These are phyloP conservation scores for Pythium aquatile DNA, from an alignment of 352 stramenopile genomes.

Conservation along the genomic window DNA sequence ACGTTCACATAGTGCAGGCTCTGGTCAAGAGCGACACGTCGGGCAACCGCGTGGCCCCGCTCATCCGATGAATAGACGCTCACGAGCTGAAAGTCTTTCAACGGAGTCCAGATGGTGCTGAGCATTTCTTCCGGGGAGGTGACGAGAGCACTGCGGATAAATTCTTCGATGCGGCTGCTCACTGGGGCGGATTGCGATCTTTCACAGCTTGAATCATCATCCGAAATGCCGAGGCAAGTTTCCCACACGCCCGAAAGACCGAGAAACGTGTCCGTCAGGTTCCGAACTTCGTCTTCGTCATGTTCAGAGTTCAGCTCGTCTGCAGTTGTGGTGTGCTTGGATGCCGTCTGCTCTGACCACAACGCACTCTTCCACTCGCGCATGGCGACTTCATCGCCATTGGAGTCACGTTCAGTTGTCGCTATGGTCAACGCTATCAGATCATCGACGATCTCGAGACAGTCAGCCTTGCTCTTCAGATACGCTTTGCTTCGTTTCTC, in stretches of 20 bases:
- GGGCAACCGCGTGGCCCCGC: constrained; percentile 24
- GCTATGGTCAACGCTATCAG: constrained; percentile 10
- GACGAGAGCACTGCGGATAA: constrained; percentile 4
- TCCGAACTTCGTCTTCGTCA: constrained; percentile 2
- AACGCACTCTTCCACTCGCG: constrained; percentile 3
- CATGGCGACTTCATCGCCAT: background rate
- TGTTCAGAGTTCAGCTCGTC: too few relatives aligned
- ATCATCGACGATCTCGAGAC: constrained; percentile 11
- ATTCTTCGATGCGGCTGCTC: constrained; percentile 2
- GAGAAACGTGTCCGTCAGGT: constrained; percentile 9
- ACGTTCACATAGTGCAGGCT: constrained; percentile 34
- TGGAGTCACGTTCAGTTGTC: background rate
- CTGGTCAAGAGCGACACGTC: constrained; percentile 37
- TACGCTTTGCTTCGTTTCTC: constrained; percentile 25
- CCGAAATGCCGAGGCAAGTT: background rate
- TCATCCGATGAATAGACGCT: constrained; percentile 35
- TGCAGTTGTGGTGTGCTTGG: background rate
- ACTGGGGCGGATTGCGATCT: background rate
- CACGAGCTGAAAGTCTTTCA: constrained; percentile 12
- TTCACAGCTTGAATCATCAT: background rate
- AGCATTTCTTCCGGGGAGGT: constrained; percentile 1
- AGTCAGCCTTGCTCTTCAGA: background rate
- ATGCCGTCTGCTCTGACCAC: constrained; percentile 1
- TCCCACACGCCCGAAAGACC: constrained; percentile 6
- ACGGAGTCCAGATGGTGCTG: constrained; percentile 9